Evolutionary conservation across 1,284 basidiomycete species (phyloP).

Genomic region (Fistulina hepatica): DNA sequence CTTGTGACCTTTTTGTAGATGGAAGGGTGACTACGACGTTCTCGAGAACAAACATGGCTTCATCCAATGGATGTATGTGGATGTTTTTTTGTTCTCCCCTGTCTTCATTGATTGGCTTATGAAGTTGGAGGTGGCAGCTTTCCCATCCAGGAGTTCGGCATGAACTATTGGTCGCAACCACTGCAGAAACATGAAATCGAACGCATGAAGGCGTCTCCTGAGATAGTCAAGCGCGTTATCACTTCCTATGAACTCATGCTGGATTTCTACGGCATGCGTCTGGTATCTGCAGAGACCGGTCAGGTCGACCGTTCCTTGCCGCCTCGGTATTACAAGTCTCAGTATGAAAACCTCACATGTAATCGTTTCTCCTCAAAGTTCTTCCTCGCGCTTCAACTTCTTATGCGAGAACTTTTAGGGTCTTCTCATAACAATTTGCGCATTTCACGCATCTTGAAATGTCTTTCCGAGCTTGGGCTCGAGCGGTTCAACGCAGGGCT

Average conservation of each 20-base stretch:
- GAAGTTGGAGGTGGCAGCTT: constrained; percentile 31
- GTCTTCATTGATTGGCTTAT: constrained; percentile 10
- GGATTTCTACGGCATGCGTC: constrained; percentile 64
- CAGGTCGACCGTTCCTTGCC: constrained; percentile 36
- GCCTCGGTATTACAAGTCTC: constrained; percentile 34
- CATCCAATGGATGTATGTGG: constrained; percentile 63
- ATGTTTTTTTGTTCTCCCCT: constrained; percentile 5
- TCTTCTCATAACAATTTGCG: constrained; percentile 67
- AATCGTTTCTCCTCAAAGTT: constrained; percentile 29
- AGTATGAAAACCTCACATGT: constrained; percentile 59
- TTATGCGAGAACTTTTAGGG: constrained; percentile 26
- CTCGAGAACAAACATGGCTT: constrained; percentile 63
- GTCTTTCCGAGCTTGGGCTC: constrained; percentile 55
- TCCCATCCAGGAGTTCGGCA: constrained; percentile 56
- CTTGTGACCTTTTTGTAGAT: constrained; percentile 31
- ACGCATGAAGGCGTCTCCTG: constrained; percentile 43
- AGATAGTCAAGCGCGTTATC: constrained; percentile 40
- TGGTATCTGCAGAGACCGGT: constrained; percentile 45
- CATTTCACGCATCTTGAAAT: constrained; percentile 69
- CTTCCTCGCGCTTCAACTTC: no score
- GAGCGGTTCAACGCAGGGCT: constrained; percentile 57
- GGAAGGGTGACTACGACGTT: constrained; percentile 49
- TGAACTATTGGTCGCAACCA: constrained; percentile 59
- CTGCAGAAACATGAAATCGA: constrained; percentile 54
- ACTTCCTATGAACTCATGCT: constrained; percentile 62